Evolutionary conservation across 306 rosid genomes (phyloP).

Genomic region (Pyrus pyrifolia): DNA sequence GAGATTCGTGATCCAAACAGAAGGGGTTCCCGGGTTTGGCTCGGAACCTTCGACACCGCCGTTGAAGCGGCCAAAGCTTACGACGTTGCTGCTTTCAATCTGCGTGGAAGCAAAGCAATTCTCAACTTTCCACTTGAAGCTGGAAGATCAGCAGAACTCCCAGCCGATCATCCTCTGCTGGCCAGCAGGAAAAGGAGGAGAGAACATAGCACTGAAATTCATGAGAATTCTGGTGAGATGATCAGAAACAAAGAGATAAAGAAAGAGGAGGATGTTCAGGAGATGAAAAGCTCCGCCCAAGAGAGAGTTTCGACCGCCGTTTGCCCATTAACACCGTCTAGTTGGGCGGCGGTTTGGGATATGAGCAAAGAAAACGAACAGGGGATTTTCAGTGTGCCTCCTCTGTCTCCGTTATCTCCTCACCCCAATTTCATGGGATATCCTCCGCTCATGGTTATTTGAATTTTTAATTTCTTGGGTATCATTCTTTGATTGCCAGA

Average conservation of each 20-base stretch:
- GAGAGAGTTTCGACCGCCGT: background rate
- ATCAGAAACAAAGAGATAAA: background rate
- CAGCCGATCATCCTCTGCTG: background rate
- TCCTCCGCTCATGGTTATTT: constrained; percentile 26
- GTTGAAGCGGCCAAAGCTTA: constrained; percentile 50
- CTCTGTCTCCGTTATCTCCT: constrained; percentile 46
- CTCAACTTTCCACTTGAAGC: constrained; percentile 47
- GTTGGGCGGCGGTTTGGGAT: constrained; percentile 46
- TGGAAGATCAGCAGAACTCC: background rate
- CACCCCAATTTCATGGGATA: constrained; percentile 18
- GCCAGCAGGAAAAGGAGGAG: background rate
- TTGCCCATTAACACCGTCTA: constrained; percentile 42
- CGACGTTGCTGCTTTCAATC: constrained; percentile 41
- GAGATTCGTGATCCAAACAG: constrained; percentile 45
- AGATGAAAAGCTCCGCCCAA: background rate
- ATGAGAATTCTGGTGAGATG: background rate
- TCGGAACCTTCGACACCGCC: constrained; percentile 47
- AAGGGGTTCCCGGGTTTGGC: constrained; percentile 51
- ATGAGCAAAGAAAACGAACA: constrained; percentile 21
- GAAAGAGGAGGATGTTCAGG: background rate
- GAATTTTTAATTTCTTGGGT: background rate
- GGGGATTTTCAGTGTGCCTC: constrained; percentile 46
- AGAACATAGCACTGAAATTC: background rate
- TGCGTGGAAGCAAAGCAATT: constrained; percentile 50
- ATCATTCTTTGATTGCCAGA: background rate